These are phyloP conservation scores for Pelargonium nanum DNA, from an alignment of 345 rosid species.

Conservation along the genomic window DNA sequence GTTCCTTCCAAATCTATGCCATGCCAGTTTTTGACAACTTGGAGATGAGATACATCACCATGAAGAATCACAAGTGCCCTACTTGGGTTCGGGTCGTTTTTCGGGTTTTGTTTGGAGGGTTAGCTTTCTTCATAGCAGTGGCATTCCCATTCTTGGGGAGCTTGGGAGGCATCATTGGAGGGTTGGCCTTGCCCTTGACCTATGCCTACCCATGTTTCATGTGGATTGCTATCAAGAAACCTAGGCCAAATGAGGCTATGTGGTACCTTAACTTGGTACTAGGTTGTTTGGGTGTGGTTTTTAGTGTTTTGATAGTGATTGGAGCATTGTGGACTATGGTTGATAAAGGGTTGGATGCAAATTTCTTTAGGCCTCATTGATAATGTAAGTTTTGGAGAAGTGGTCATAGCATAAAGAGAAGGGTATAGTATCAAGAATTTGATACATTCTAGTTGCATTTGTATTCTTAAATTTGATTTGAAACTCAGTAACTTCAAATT, in stretches of 20 bases:
- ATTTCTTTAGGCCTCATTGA: slow-evolving; percentile 33
- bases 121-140: slow-evolving; percentile 29
- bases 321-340: slow-evolving; percentile 31
- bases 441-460: too few relatives aligned
- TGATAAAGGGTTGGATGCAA: slow-evolving; percentile 28
- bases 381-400: too few relatives aligned
- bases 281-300: slow-evolving; percentile 29
- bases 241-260: not conserved
- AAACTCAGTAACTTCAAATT: too few relatives aligned
- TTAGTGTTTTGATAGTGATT: slow-evolving; percentile 22
- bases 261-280: slow-evolving; percentile 37
- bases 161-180: slow-evolving; percentile 33
- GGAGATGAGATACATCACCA: slow-evolving; percentile 19
- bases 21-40: slow-evolving; percentile 50
- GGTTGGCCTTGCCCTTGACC: slow-evolving; percentile 30
- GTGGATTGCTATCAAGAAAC: slow-evolving; percentile 31
- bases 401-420: too few relatives aligned
- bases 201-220: slow-evolving; percentile 50
- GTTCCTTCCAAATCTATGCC: slow-evolving; percentile 42
- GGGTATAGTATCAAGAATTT: too few relatives aligned
- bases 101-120: slow-evolving; percentile 30
- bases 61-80: slow-evolving; percentile 17
- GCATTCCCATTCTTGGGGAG: slow-evolving; percentile 41
- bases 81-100: slow-evolving; percentile 17
- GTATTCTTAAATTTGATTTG: too few relatives aligned